Conservation (phyloP, 495 filamentous ascomycete species). For the Tuber microsphaerosporum region DNA sequence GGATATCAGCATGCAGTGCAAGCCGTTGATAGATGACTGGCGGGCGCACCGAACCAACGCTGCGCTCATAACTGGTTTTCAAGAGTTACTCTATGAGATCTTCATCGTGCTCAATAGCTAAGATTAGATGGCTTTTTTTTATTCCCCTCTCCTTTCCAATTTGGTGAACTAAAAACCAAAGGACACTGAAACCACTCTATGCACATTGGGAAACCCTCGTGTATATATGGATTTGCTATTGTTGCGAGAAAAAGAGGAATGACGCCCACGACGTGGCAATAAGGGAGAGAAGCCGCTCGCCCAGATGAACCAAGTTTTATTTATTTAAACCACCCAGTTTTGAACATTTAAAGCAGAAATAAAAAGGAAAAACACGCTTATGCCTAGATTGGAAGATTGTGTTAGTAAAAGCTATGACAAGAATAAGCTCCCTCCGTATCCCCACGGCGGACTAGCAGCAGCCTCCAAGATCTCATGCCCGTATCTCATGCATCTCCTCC, state of each 20-base stretch:
- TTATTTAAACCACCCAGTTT: conserved; percentile 29
- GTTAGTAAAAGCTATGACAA: conserved; percentile 9
- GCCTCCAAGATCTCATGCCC: not conserved
- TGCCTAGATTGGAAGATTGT: conserved; percentile 15
- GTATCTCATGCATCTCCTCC: not conserved
- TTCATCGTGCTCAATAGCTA: not conserved
- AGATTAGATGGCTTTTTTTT: not conserved
- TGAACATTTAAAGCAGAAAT: conserved; percentile 27
- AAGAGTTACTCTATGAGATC: not conserved
- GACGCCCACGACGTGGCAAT: conserved; percentile 26
- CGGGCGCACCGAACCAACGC: not conserved
- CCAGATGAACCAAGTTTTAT: conserved; percentile 30
- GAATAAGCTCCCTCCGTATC: not conserved
- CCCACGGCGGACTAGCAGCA: not conserved
- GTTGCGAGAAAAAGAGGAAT: conserved; percentile 8
- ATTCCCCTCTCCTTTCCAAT: not conserved
- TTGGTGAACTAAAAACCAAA: not conserved
- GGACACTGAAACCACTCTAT: conserved; percentile 14
- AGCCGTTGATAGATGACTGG: not conserved
- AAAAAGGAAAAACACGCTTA: conserved; percentile 32
- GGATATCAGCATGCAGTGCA: not conserved
- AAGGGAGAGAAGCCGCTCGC: conserved; percentile 30
- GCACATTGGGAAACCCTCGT: conserved; percentile 19
- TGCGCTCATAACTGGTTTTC: not conserved
- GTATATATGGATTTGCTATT: conserved; percentile 11